Percentiles rank a stretch among this genome's conserved stretches.
phyloP scores from a whole-genome alignment of 305 asterid species.

The Solanum aculeatissimum region DNA sequence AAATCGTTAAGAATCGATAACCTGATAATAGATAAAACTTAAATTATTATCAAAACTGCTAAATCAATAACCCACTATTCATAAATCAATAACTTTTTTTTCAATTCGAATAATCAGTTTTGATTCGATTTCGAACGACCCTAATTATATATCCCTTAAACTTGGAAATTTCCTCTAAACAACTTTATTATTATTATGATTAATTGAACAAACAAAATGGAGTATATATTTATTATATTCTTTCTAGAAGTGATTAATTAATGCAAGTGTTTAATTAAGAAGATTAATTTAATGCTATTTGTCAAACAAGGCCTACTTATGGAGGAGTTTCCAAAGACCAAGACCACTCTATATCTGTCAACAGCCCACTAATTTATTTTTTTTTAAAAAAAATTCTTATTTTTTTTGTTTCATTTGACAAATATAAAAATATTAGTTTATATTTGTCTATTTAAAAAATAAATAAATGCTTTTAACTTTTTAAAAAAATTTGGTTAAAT shows the following conservation, averaged over 20 bases:
- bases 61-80: no score
- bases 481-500: not conserved
- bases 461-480: not conserved
- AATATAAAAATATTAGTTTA: not conserved
- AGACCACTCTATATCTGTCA: not conserved
- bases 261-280: not conserved
- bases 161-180: not conserved
- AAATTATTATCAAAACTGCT: no score
- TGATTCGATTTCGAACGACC: no score
- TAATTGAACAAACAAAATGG: not conserved
- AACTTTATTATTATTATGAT: not conserved
- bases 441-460: not conserved
- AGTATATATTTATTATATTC: not conserved
- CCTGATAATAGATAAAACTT: no score
- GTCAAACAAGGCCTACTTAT: not conserved
- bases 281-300: not conserved
- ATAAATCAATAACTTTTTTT: no score
- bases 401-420: not conserved
- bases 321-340: not conserved
- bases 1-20: no score
- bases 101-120: no score
- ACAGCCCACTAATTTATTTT: not conserved
- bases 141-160: not conserved
- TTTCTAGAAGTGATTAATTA: not conserved
- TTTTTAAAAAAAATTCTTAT: no score